Percentiles rank a stretch among this genome's conserved stretches.
These are phyloP conservation scores for Astragalus membranaceus DNA, from an alignment of 306 rosid species.

Conservation along the genomic window DNA sequence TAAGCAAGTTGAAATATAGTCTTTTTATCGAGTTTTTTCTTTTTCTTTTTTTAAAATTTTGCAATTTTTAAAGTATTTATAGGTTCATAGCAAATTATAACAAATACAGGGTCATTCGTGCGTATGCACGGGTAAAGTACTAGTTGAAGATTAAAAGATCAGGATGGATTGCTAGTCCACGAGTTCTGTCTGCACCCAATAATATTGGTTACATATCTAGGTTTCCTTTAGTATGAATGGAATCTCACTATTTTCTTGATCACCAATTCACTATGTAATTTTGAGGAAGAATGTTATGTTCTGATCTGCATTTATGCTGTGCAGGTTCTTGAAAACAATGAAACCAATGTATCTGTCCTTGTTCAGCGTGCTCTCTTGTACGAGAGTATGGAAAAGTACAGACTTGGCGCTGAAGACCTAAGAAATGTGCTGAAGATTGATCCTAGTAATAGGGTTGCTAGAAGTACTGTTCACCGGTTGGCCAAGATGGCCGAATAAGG, in stretches of 20 bases:
- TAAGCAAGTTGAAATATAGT: no score
- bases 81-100: no score
- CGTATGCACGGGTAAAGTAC: no score
- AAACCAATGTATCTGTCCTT: conserved; percentile 61
- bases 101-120: no score
- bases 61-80: no score
- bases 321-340: conserved; percentile 68
- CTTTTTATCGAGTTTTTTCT: no score
- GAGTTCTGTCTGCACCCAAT: background rate
- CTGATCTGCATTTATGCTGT: conserved; percentile 22
- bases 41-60: no score
- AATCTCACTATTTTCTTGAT: background rate
- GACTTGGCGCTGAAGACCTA: conserved; percentile 90
- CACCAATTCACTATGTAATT: background rate
- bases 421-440: conserved; percentile 85
- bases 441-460: conserved; percentile 82
- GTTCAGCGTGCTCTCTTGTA: conserved; percentile 96
- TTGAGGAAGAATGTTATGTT: conserved; percentile 9
- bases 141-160: conserved; percentile 8
- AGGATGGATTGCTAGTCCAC: background rate
- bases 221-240: background rate
- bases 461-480: conserved; percentile 92
- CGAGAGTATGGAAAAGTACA: conserved; percentile 98
- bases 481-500: conserved; percentile 73
- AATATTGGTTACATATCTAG: background rate